Evolutionary conservation across 768 basidiomycete genomes (phyloP).

Genomic region (Baorangia bicolor): DNA sequence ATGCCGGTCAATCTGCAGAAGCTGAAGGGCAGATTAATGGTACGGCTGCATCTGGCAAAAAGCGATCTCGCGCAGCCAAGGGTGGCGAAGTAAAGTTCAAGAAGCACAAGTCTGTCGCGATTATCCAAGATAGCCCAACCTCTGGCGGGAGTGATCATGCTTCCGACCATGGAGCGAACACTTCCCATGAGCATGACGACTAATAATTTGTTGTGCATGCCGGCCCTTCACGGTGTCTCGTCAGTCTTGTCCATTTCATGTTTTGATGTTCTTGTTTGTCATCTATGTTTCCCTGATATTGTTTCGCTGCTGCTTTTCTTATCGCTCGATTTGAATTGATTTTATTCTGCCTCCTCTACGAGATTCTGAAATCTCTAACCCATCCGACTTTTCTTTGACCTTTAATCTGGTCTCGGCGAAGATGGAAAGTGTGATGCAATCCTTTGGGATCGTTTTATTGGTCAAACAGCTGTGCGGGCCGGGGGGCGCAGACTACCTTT

Average conservation of each 20-base stretch:
- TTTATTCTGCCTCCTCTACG: constrained; percentile 25
- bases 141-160: constrained; percentile 29
- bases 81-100: constrained; percentile 31
- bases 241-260: constrained; percentile 1
- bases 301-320: neutral
- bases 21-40: constrained; percentile 19
- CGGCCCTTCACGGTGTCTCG: neutral
- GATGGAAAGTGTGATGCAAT: constrained; percentile 15
- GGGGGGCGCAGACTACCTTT: constrained; percentile 21
- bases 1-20: constrained; percentile 17
- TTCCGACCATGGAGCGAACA: constrained; percentile 24
- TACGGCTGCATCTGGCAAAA: constrained; percentile 23
- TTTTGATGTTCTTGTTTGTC: constrained; percentile 15
- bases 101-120: constrained; percentile 29
- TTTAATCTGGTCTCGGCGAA: constrained; percentile 26
- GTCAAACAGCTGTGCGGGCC: constrained; percentile 28
- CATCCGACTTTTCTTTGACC: constrained; percentile 31
- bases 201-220: constrained; percentile 9
- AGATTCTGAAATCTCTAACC: constrained; percentile 17
- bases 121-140: constrained; percentile 15
- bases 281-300: constrained; percentile 5
- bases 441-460: constrained; percentile 29
- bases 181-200: constrained; percentile 25
- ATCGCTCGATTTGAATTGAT: constrained; percentile 23
- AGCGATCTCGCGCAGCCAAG: constrained; percentile 31